Evolutionary conservation across 148 eudicot species (phyloP).

Genomic region (Simmondsia chinensis): DNA sequence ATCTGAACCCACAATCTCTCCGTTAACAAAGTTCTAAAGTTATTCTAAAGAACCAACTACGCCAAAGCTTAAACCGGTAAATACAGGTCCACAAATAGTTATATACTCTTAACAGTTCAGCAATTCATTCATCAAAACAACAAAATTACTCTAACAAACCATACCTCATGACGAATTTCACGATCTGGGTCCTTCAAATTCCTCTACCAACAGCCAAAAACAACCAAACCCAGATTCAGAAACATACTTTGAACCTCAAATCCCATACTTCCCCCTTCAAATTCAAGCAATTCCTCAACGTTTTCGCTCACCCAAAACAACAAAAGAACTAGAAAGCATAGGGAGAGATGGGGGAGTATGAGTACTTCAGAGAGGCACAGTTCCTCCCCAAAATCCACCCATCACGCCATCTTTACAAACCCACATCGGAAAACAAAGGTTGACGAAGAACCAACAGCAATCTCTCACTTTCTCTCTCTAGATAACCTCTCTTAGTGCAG

Average conservation of each 20-base stretch:
- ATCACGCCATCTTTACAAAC: slow-evolving; percentile 41
- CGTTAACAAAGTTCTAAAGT: too few species aligned
- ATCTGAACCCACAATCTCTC: not conserved
- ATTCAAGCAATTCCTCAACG: slow-evolving; percentile 8
- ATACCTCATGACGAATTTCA: too few species aligned
- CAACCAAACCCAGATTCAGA: slow-evolving; percentile 18
- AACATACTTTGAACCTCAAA: not conserved
- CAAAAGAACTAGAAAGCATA: not conserved
- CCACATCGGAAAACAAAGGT: too few species aligned
- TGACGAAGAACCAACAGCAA: slow-evolving; percentile 8
- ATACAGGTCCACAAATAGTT: too few species aligned
- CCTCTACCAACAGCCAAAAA: slow-evolving; percentile 1
- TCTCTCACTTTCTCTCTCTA: not conserved
- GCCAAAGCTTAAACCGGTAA: too few species aligned
- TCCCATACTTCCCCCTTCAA: slow-evolving; percentile 4
- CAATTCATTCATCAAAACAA: too few species aligned
- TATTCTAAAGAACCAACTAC: too few species aligned
- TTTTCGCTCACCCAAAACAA: not conserved
- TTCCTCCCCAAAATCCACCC: slow-evolving; percentile 42
- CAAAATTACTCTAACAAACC: too few species aligned
- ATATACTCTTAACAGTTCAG: too few species aligned
- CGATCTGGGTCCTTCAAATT: not conserved
- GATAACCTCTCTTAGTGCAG: too few species aligned
- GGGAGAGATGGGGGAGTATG: slow-evolving; percentile 4
- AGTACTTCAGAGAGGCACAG: slow-evolving; percentile 52